Percentiles rank a stretch among this genome's conserved stretches.
These are phyloP conservation scores for Haplosporangium sp. DNA, from an alignment of 371 early-diverging fungal species.

Conservation along the genomic window DNA sequence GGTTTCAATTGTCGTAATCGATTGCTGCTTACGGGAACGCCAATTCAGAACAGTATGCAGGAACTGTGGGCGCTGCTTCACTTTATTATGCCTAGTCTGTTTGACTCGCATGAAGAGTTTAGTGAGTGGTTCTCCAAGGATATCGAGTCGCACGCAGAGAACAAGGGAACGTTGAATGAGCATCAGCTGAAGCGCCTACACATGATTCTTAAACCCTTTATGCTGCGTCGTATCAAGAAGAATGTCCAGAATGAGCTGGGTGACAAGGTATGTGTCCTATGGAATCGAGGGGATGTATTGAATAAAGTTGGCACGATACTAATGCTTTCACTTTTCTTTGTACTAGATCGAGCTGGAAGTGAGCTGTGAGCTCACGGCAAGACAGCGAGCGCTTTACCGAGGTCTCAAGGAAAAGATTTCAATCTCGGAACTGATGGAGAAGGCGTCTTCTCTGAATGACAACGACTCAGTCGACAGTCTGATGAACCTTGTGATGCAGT, in stretches of 20 bases:
- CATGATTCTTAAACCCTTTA: conserved; percentile 98
- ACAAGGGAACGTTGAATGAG: conserved; percentile 86
- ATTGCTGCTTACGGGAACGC: conserved; percentile 95
- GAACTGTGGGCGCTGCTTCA: conserved; percentile 98
- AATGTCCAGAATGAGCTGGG: conserved; percentile 97
- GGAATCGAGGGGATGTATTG: no score
- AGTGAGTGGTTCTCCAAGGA: conserved; percentile 97
- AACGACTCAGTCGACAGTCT: conserved; percentile 79
- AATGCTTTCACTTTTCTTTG: conserved; percentile 2
- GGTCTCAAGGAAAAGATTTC: conserved; percentile 87
- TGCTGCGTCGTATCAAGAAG: conserved; percentile 97
- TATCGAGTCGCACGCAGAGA: conserved; percentile 93
- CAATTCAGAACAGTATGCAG: conserved; percentile 97
- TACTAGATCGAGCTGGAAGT: conserved; percentile 85
- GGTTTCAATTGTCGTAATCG: conserved; percentile 94
- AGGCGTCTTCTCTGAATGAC: conserved; percentile 72
- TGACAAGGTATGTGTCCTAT: conserved; percentile 66
- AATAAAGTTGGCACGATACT: no score
- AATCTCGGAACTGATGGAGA: conserved; percentile 82
- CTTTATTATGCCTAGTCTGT: conserved; percentile 98
- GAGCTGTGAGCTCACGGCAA: conserved; percentile 84
- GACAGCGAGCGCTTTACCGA: conserved; percentile 84
- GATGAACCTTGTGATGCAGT: conserved; percentile 98
- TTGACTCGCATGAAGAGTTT: conserved; percentile 96
- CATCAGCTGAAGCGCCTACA: conserved; percentile 93